phyloP scores from a whole-genome alignment of 169 alveolate species.

The Neospora caninum region DNA sequence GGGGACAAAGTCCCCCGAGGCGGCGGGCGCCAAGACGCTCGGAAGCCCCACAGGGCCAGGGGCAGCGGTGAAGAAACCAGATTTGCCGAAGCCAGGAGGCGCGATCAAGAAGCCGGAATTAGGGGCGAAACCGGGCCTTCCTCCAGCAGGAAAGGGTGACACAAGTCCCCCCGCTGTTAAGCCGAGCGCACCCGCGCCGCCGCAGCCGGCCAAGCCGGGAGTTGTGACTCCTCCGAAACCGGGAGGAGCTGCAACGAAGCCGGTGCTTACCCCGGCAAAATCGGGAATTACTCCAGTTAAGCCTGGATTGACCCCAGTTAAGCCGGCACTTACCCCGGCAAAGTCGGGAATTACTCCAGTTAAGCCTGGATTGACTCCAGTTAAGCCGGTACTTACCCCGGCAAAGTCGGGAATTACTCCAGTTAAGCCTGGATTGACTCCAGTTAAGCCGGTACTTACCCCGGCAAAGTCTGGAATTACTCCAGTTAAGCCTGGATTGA shows the following conservation, averaged over 20 bases:
- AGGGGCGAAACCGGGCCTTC: neutral
- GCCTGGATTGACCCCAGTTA: neutral
- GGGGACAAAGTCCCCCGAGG: neutral
- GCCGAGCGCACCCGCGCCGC: neutral
- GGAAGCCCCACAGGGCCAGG: neutral
- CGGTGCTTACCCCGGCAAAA: neutral
- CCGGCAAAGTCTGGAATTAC: neutral
- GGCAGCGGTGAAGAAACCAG: neutral
- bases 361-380: neutral
- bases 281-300: neutral
- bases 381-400: neutral
- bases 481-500: neutral
- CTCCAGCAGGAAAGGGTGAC: neutral
- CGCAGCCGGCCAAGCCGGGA: neutral
- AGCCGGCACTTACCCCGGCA: no score
- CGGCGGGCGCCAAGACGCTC: neutral
- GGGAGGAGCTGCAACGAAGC: neutral
- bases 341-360: neutral
- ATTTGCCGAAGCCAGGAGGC: no score
- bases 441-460: neutral
- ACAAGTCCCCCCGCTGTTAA: neutral
- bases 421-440: neutral
- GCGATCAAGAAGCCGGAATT: no score
- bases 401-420: neutral
- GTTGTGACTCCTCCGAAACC: neutral